Conservation (phyloP, 176 grass and related monocot genomes). For the Alopecurus myosuroides region DNA sequence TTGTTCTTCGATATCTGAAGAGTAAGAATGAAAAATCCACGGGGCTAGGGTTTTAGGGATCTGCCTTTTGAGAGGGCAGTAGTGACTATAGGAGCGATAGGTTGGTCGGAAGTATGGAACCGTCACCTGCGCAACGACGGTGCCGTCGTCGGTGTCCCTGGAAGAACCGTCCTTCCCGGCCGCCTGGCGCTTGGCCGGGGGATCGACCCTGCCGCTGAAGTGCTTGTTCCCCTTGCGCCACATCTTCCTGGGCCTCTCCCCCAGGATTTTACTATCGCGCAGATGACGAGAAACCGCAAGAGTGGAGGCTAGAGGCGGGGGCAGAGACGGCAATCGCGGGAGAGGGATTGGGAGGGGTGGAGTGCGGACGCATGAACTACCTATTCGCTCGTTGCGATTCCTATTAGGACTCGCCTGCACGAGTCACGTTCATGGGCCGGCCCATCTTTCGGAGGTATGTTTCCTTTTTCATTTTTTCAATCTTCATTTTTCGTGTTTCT, state of each 20-base stretch:
- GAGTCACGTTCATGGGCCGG: too few relatives aligned
- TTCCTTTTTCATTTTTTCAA: too few relatives aligned
- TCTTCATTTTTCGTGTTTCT: too few relatives aligned
- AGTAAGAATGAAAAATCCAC: not conserved
- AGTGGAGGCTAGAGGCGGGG: not conserved
- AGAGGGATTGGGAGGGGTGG: not conserved
- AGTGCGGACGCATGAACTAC: too few relatives aligned
- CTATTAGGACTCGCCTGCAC: too few relatives aligned
- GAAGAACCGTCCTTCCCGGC: conserved; percentile 36
- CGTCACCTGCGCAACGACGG: conserved; percentile 71
- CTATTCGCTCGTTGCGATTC: too few relatives aligned
- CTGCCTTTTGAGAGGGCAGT: not conserved
- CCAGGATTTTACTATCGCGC: not conserved
- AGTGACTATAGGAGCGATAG: not conserved
- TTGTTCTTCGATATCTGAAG: conserved; percentile 81
- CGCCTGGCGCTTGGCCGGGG: conserved; percentile 41
- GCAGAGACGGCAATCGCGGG: not conserved
- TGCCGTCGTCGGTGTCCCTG: conserved; percentile 29
- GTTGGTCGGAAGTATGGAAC: not conserved
- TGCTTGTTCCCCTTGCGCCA: conserved; percentile 57
- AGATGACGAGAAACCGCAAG: not conserved
- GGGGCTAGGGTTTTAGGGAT: conserved; percentile 41
- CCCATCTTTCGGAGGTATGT: too few relatives aligned
- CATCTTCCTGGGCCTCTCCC: conserved; percentile 31
- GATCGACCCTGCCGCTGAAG: conserved; percentile 27